Evolutionary conservation across 148 eudicot species (phyloP), one percentile per base, ranked within the genome.

Genomic region (Heliamphora exappendiculata): DNA sequence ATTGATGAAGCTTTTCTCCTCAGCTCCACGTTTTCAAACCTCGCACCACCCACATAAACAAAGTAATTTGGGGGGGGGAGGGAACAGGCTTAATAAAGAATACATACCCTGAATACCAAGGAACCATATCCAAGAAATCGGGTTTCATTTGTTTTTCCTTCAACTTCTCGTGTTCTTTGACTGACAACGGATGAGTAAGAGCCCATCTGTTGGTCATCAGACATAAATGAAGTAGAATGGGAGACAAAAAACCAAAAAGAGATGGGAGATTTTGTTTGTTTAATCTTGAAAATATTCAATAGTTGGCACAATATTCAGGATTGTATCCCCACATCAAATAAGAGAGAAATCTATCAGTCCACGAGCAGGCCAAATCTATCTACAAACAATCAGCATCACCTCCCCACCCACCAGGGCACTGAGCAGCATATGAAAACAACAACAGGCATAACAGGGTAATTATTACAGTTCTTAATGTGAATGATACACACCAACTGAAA

Each of bases 91-190:
- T 45, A 24, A 63, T n/a, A 33, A 45, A 16, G 74, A 78, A 76
- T 3, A 37, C 81, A 76, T 89, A 95, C 99, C 99, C 99, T 50
- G 99, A 95, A 83, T 95, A 95, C 99, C 99, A 95, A 79, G 99
- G 99, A 82, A 95, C 99, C 99, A 96, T 96, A 82, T 96, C 99
- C 82, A 91, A 78, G 74, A 96, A 96, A 37, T 89, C 88, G 73
- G 98, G 99, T 79, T 93, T 88, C 90, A 84, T 70, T 78, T 92
- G 91, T 84, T 84, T 86, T 76, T 87, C 87, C 83, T 87, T 91
- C 81, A 87, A 63, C 84, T 88, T 90, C 82, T 91, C 94, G 78
- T 54, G 78, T 78, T 91, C 98, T 87, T 88, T 78, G 62, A 85
- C 83, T 31, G 98, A 84, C 71, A 87, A 84, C 72, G 99, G 99